A percentile compares a stretch with the other conserved stretches of the same genome.
Conservation (phyloP, 31 red algal genomes). For the Asparagopsis taxiformis region DNA sequence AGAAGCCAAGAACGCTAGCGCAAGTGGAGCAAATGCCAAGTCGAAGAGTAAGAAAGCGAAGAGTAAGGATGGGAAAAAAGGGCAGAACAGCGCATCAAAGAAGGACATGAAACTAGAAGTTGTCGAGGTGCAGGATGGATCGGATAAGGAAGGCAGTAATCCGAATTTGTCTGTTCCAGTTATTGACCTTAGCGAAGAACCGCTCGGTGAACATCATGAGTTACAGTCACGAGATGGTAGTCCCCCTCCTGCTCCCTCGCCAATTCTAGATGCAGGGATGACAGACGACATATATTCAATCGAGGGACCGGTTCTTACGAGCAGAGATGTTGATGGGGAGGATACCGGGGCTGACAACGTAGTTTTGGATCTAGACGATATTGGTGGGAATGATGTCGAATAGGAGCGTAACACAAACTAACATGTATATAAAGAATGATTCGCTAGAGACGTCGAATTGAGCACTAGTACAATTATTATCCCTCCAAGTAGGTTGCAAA, state of each 20-base stretch:
- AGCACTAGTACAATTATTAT: neutral
- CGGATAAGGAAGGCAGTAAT: constrained; percentile 13
- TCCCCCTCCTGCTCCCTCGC: neutral
- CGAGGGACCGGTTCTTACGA: neutral
- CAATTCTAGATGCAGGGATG: constrained; percentile 19
- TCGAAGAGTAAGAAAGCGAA: constrained; percentile 50
- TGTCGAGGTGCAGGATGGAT: constrained; percentile 11
- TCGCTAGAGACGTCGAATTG: neutral
- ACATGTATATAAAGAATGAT: neutral
- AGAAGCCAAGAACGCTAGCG: constrained; percentile 19
- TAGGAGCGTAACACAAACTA: constrained; percentile 1
- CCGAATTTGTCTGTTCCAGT: neutral
- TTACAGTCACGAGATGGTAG: constrained; percentile 1
- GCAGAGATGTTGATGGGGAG: constrained; percentile 6
- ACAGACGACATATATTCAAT: constrained; percentile 21
- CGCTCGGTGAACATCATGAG: neutral
- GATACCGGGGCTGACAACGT: constrained; percentile 1
- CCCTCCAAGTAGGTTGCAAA: constrained; percentile 54
- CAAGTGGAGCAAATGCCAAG: constrained; percentile 3
- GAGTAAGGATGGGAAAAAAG: constrained; percentile 11
- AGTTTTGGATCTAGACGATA: constrained; percentile 12
- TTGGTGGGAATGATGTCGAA: neutral
- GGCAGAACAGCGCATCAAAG: constrained; percentile 1
- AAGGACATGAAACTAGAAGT: constrained; percentile 4
- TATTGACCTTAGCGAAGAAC: neutral